Evolutionary conservation across 768 basidiomycete species (phyloP).

Genomic region (Phaffia tasmanica): DNA sequence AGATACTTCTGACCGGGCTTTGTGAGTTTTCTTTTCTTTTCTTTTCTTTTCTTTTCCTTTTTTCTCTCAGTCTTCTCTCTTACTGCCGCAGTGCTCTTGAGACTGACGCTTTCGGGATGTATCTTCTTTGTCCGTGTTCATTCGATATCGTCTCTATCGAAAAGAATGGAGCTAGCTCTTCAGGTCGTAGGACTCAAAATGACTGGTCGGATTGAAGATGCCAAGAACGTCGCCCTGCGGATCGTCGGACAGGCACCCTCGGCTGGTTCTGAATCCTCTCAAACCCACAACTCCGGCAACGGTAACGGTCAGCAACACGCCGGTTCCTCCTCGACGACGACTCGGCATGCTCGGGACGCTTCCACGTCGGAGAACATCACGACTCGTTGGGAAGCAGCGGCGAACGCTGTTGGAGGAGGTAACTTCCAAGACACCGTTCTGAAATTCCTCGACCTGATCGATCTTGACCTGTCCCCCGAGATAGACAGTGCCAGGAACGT

Average conservation of each 20-base stretch:
- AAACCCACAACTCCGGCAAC: not conserved
- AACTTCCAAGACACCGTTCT: constrained; percentile 66
- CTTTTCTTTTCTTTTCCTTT: not conserved
- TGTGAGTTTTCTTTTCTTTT: constrained; percentile 56
- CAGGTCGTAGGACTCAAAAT: constrained; percentile 93
- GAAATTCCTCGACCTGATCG: constrained; percentile 67
- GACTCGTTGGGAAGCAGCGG: not conserved
- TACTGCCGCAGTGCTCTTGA: not conserved
- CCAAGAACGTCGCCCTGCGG: constrained; percentile 72
- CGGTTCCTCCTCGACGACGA: not conserved
- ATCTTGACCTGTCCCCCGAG: constrained; percentile 44
- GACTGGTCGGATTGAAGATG: constrained; percentile 49
- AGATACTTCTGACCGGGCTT: constrained; percentile 74
- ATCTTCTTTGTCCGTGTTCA: not conserved
- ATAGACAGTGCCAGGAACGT: constrained; percentile 36
- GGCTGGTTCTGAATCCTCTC: not conserved
- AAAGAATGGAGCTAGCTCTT: constrained; percentile 68
- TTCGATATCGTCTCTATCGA: constrained; percentile 13
- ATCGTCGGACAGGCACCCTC: constrained; percentile 52
- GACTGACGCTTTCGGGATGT: not conserved
- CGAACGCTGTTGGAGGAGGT: constrained; percentile 27
- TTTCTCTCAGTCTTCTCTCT: not conserved
- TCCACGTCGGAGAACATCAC: no score
- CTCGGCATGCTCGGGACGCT: no score
- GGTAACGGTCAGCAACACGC: not conserved